Evolutionary conservation across 2,329 filamentous ascomycete species (phyloP).

Genomic region (Lasiodiplodia citricola): DNA sequence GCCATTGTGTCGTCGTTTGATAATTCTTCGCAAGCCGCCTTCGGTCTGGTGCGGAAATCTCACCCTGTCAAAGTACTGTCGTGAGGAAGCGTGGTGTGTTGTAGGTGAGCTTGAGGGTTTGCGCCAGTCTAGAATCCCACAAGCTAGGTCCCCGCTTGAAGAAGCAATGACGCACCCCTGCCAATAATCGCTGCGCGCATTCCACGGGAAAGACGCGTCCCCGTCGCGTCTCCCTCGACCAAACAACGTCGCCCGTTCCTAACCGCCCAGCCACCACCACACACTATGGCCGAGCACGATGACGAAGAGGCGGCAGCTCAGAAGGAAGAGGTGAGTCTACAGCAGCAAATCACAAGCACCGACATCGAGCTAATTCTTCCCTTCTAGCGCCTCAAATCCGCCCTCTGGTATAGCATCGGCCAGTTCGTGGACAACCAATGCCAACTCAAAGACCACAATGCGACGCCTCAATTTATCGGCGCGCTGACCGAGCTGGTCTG

Average conservation of each 20-base stretch:
- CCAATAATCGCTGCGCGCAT: background rate
- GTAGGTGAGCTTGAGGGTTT: background rate
- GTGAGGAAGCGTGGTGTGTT: background rate
- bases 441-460: conserved; percentile 75
- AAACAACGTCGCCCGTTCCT: background rate
- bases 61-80: background rate
- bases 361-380: background rate
- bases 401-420: conserved; percentile 49
- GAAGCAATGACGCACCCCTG: conserved; percentile 3
- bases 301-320: conserved; percentile 33
- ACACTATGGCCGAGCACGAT: conserved; percentile 28
- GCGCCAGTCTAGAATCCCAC: background rate
- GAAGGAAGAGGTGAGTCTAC: conserved; percentile 40
- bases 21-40: background rate
- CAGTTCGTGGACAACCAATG: conserved; percentile 84
- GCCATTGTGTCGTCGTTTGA: background rate
- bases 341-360: background rate
- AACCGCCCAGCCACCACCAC: background rate
- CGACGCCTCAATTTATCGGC: conserved; percentile 89
- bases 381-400: conserved; percentile 54
- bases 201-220: conserved; percentile 8
- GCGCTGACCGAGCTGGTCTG: conserved; percentile 79
- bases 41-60: background rate
- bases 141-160: background rate
- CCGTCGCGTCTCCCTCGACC: conserved; percentile 17